Base-by-base conservation (phyloP, 352 stramenopile species). In the Aphanomyces astaci region DNA sequence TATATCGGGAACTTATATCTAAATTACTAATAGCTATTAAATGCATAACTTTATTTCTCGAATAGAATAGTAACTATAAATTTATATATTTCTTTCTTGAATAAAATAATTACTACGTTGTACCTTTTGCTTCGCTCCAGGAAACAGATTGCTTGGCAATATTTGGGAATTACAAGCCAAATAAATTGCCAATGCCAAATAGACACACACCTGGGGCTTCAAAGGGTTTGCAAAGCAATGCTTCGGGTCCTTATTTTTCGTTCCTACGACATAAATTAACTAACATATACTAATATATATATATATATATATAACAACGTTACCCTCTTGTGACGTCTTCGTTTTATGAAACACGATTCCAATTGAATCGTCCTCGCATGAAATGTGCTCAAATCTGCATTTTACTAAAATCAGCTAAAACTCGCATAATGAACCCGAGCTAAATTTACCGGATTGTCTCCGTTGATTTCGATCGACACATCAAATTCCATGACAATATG, bases 341-440 rank as follows among this genome's bases (percentile, higher is more conserved):
- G 67, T 78, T 27, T 81, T 67, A 0, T 73, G 66, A 39, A 80
- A 82, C 48, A 72, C 76, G 0, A 80, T 71, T 19, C 70, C 62
- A 0, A 78, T 33, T 15, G 76, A 66, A 67, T 82, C 74, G 15
- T 75, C 70, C 0, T 56, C 32, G 60, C 59, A 82, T 22, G 73
- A 60, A 1, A 80, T 39, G 43, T 78, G 70, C 10, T 28, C 5
- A 27, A 49, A 46, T 1, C 30, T 59, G 1, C 24, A 49, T n/a
- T n/a, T n/a, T n/a, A n/a, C n/a, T n/a, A n/a, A n/a, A n/a, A n/a
- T n/a, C n/a, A n/a, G n/a, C n/a, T n/a, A n/a, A n/a, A n/a, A n/a
- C n/a, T n/a, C n/a, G n/a, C n/a, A n/a, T n/a, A n/a, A n/a, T n/a
- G n/a, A n/a, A n/a, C n/a, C n/a, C n/a, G n/a, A n/a, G n/a, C n/a